Evolutionary conservation across 2,329 filamentous ascomycete species (phyloP).

Genomic region (Fusarium compactum): DNA sequence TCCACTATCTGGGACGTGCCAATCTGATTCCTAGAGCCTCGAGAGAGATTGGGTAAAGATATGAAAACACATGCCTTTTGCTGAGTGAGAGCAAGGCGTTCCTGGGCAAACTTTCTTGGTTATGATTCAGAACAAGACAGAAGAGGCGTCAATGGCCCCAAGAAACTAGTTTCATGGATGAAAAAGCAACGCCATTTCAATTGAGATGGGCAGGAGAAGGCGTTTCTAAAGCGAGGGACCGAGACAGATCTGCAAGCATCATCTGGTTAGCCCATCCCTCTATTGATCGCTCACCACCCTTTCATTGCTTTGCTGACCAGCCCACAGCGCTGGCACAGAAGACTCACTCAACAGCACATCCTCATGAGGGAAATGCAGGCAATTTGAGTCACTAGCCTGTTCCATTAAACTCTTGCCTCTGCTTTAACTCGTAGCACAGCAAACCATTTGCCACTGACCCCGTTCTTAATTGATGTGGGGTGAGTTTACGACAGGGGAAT

Average conservation of each 20-base stretch:
- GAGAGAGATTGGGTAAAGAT: not conserved
- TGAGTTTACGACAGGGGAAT: conserved; percentile 36
- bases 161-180: not conserved
- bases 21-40: not conserved
- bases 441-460: conserved; percentile 37
- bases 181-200: conserved; percentile 20
- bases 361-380: conserved; percentile 11
- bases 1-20: not conserved
- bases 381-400: conserved; percentile 14
- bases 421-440: conserved; percentile 6
- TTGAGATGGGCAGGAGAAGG: conserved; percentile 21
- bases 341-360: not conserved
- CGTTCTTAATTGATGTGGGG: conserved; percentile 38
- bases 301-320: conserved; percentile 21
- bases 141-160: conserved; percentile 9
- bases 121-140: not conserved
- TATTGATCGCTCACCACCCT: conserved; percentile 28
- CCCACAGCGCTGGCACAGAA: conserved; percentile 9
- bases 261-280: conserved; percentile 22
- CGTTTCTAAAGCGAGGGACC: conserved; percentile 13
- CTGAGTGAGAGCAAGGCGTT: not conserved
- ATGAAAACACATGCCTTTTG: not conserved
- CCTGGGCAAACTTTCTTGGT: conserved; percentile 2
- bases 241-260: conserved; percentile 43
- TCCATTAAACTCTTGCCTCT: not conserved